Base-by-base conservation (phyloP, 163 green algal species). In the Scenedesmus sp. region DNA sequence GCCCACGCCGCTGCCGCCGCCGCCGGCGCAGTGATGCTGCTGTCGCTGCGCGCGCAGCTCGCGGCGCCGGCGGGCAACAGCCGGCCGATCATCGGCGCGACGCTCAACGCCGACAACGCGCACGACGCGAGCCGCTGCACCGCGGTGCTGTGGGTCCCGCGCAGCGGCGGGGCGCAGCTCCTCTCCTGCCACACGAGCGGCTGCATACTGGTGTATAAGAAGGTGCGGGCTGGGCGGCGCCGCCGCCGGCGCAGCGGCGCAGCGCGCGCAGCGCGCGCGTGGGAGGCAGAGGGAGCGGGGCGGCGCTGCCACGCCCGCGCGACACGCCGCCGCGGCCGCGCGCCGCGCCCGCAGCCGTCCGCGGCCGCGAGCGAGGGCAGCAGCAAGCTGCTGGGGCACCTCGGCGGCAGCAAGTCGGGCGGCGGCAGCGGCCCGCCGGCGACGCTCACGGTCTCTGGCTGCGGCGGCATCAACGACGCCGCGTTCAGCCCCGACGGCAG, bases 401-500 rank as follows among this genome's bases (percentile, higher is more conserved):
- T 74, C 18, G 60, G 33, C 54, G 53, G 47, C 2, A 70, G 7
- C 20, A 69, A 63, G 26, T 75, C 47, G 1, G 63, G 34, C 22
- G 7, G 20, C 53, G 58, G 62, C 63, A 44, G 33, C 28, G 66
- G 64, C 48, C 74, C 74, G 13, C 22, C 11, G 15, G 34, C 47
- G 18, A 81, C 74, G 36, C 9, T 48, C 33, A 75, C 39, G 44
- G 48, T 80, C 20, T 29, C 75, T 4, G 44, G 60, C 44, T 70
- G 72, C 20, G 63, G 78, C 20, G 83, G 82, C 31, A 65, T 87
- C 22, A 83, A 80, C 53, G 88, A 84, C 39, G 76, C 85, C 29
- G 81, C 85, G 0, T 83, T 91, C 29, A 88, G 86, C 4, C 90
- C 90, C 0, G 87, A 92, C 33, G 88, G 90, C n/a, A 65, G 44